Evolutionary conservation across 176 grass and related monocot species (phyloP).

Genomic region (Triticum dicoccoides): DNA sequence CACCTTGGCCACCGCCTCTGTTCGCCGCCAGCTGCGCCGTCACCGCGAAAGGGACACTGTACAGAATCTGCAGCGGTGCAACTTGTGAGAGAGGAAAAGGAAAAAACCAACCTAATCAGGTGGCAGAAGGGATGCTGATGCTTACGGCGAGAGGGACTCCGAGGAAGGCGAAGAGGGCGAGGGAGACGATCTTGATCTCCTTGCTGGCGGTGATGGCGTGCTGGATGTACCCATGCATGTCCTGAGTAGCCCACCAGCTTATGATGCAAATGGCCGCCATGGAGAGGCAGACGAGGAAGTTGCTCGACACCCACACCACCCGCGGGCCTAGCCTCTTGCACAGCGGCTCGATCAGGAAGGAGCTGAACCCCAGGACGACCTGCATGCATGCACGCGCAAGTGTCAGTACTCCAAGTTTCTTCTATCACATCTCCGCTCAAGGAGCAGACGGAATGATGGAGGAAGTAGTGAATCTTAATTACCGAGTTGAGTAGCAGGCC

Average conservation of each 20-base stretch:
- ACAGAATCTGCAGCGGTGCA: constrained; percentile 55
- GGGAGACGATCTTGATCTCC: constrained; percentile 45
- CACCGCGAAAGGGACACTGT: constrained; percentile 83
- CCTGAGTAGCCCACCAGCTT: constrained; percentile 71
- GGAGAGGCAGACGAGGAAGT: constrained; percentile 46
- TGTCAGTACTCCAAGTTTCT: neutral
- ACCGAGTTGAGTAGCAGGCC: constrained; percentile 92
- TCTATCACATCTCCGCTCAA: neutral
- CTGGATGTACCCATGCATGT: constrained; percentile 52
- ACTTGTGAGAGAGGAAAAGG: neutral
- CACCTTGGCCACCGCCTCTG: constrained; percentile 76
- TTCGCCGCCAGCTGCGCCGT: constrained; percentile 56
- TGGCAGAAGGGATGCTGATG: constrained; percentile 13
- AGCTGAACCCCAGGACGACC: constrained; percentile 66
- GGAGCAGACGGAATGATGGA: neutral
- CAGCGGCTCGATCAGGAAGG: constrained; percentile 79
- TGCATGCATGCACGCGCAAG: neutral
- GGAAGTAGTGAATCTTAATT: neutral
- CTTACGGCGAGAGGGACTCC: constrained; percentile 81
- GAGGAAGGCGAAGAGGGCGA: constrained; percentile 63
- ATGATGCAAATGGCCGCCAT: constrained; percentile 71
- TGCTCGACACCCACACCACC: constrained; percentile 74
- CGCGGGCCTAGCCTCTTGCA: constrained; percentile 55
- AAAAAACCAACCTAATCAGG: neutral
- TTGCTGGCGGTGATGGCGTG: constrained; percentile 46